Evolutionary conservation across 73 alveolate genomes (phyloP), one percentile per base, ranked within the genome.

Genomic region (Breviolum minutum): DNA sequence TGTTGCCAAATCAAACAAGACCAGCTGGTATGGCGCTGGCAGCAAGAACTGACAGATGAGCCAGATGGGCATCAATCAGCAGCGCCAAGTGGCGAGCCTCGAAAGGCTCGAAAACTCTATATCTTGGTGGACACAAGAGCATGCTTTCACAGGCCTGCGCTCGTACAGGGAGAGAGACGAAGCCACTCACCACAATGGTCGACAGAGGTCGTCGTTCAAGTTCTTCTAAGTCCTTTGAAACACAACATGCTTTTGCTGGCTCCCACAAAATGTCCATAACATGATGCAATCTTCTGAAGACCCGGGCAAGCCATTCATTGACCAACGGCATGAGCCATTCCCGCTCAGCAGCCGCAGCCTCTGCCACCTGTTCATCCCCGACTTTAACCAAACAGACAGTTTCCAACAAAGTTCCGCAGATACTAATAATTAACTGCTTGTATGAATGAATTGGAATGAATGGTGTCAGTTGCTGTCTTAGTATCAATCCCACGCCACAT

Each of bases 41-140:
- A n/a, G n/a, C n/a, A 9, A 83, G 74, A 9, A 82, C 92, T 54
- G 90, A 92, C 6, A 27, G 68, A 30, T 79, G 97, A 24, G 98
- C 98, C 19, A 92, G 26, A 54, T 92, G 89, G 81, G 83, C 54
- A 30, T 92, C 98, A 40, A 92, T 76, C 91, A 92, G 68, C 98
- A 92, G 83, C 27, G 98, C 98, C 69, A 92, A 32, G 61, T 92
- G 98, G 12, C 98, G 98, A 48, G 91, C 98, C 97, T 91, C 63
- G 63, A 10, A 32, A 10, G 16, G 94, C 17, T 69, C 4, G 79
- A 24, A 19, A 24, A 69, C 26, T 69, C 79, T 69, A 2, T 8
- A 60, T 22, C 27, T 14, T 77, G 16, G 12, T 77, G n/a, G 32
- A 22, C 10, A 40, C 27, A 26, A 26, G 54, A 3, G 54, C 54